Evolutionary conservation across 1,284 basidiomycete species (phyloP), one percentile per base, ranked within the genome.

Genomic region (Ganoderma boninense): DNA sequence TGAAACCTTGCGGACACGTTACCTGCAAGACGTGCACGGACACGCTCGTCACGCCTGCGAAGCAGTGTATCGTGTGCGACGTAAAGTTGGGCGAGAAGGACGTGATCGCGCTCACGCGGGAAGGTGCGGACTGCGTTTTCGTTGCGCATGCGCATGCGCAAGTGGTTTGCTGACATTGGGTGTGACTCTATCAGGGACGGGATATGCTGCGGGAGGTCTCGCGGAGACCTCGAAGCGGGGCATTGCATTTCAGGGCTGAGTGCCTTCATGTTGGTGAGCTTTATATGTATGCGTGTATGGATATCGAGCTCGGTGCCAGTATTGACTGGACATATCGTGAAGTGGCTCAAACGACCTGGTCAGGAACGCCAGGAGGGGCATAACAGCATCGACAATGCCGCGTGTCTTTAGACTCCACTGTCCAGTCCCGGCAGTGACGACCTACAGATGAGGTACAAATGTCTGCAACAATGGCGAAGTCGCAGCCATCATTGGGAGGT

Each of bases 201-300:
- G 95, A 0, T 97, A 93, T 77, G 95, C 95, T 10, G 94, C 94
- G 44, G 95, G 95, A 26, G 95, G 95, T n/a, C 80, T 95, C 71
- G 94, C 95, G n/a, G 94, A 96, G 80, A 92, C 92, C 0, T 89
- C 87, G 42, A 94, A 88, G 79, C 82, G 84, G 42, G 93, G 93
- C 1, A 82, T 93, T 29, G 90, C 93, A 0, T 95, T 95, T 82
- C 94, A 95, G 77, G 93, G 93, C 62, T 95, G 79, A 69, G 16
- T 29, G 54, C n/a, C 13, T 54, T 54, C 20, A n/a, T 5, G 40
- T 11, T 1, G 7, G n/a, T 4, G n/a, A 14, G 10, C 20, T 23
- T 40, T 20, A 32, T 57, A 7, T 18, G 29, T 18, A 18, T 16
- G 32, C 32, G 32, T 32, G 46, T 20, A n/a, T 20, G n/a, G 46